phyloP scores from a whole-genome alignment of 768 basidiomycete genomes.

The Leccinum subtestaceum region DNA sequence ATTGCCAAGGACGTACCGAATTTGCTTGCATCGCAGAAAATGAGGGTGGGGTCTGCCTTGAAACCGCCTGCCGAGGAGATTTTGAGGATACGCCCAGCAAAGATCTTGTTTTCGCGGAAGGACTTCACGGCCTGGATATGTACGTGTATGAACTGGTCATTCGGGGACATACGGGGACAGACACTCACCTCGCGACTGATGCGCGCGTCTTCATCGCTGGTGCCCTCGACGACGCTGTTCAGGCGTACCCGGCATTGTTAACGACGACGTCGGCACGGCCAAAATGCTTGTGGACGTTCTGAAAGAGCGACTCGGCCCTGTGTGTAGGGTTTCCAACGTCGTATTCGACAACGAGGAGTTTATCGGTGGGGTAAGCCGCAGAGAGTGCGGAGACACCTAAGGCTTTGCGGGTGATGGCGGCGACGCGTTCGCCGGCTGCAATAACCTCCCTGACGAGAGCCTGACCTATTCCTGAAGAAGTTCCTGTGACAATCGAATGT shows the following conservation, averaged over 20 bases:
- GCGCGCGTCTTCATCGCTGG: slow-evolving; percentile 23
- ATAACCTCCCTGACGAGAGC: slow-evolving; percentile 28
- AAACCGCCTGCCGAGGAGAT: slow-evolving; percentile 23
- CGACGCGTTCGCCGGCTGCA: slow-evolving; percentile 26
- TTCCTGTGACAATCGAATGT: slow-evolving; percentile 36
- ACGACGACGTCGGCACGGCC: slow-evolving; percentile 33
- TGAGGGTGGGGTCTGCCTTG: slow-evolving; percentile 13
- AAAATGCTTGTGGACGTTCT: slow-evolving; percentile 22
- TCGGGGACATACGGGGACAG: not conserved
- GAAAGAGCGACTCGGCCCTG: slow-evolving; percentile 20
- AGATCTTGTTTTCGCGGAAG: slow-evolving; percentile 30
- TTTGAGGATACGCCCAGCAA: slow-evolving; percentile 23
- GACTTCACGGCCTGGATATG: slow-evolving; percentile 21
- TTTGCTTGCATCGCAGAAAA: slow-evolving; percentile 22
- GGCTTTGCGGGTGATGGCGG: slow-evolving; percentile 28
- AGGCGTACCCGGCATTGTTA: slow-evolving; percentile 32
- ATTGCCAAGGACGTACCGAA: slow-evolving; percentile 12
- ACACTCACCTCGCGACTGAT: slow-evolving; percentile 23
- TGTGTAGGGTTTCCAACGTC: slow-evolving; percentile 28
- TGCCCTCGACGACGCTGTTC: slow-evolving; percentile 26
- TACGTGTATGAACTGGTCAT: not conserved
- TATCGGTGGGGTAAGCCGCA: slow-evolving; percentile 12
- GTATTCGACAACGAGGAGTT: slow-evolving; percentile 28
- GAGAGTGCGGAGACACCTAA: slow-evolving; percentile 18
- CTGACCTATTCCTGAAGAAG: slow-evolving; percentile 40